Conservation (phyloP, 169 alveolate species). For the Plasmodium chabaudi region DNA sequence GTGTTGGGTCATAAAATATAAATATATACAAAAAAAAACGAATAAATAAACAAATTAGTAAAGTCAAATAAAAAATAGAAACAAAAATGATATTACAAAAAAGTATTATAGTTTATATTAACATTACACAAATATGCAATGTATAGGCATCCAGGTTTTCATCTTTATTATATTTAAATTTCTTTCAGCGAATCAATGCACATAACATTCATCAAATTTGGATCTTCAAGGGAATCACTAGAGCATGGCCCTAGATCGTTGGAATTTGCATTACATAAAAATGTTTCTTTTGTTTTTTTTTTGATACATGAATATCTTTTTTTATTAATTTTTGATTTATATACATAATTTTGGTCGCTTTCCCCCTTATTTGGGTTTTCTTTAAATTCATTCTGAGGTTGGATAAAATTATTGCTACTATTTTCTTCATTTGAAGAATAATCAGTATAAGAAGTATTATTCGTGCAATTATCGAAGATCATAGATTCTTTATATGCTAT, state of each 20-base stretch:
- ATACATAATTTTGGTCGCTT: conserved; percentile 6
- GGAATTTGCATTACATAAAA: conserved; percentile 1
- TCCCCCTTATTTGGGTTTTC: conserved; percentile 3
- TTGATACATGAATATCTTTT: conserved; percentile 41
- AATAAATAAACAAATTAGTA: too few species aligned
- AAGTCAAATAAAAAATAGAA: too few species aligned
- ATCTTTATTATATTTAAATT: background rate
- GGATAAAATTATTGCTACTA: background rate
- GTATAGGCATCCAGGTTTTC: background rate
- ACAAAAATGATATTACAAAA: too few species aligned
- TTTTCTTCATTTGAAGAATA: conserved; percentile 15
- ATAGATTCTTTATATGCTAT: background rate
- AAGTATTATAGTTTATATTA: too few species aligned
- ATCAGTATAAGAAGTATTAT: background rate
- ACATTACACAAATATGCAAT: background rate
- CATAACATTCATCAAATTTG: conserved; percentile 61
- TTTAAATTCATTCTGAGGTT: background rate
- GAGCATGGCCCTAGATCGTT: conserved; percentile 35
- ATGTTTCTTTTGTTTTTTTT: conserved; percentile 56
- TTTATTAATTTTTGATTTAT: conserved; percentile 44
- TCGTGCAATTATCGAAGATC: background rate
- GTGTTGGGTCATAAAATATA: too few species aligned
- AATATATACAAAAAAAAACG: too few species aligned
- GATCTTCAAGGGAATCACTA: conserved; percentile 50
- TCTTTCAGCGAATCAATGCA: conserved; percentile 50